Base-by-base conservation (phyloP, 345 rosid genomes). In the Crucihimalaya himalaica region DNA sequence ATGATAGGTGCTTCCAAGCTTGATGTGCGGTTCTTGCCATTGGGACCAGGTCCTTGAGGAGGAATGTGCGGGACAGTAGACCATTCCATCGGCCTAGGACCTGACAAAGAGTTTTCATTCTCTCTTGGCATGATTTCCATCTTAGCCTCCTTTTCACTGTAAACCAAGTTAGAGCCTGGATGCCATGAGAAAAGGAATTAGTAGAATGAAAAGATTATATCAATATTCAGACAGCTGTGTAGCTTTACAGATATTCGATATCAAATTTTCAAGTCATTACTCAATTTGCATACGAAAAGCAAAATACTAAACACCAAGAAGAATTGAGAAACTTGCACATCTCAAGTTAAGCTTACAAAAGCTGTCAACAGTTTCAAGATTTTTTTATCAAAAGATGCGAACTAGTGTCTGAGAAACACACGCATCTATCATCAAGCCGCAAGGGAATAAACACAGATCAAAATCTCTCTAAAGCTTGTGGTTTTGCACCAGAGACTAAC, bases 81-180 rank as follows among this genome's bases (percentile, higher is more conserved):
- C 94, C 95, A 86, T 18, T 92, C 97, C 99, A 92, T 88, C 27
- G 99, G 94, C 82, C 91, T 88, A 40, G 97, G 87, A 78, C 89
- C 96, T 45, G 82, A 63, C 76, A 92, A 75, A 74, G 92, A 85
- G 58, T 37, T 81, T 45, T 92, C 98, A 73, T 80, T 77, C 71
- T 90, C 90, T 73, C 87, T 80, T 13, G 79, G 55, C 76, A 70
- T 70, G 34, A 86, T 66, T 35, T 89, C 91, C 95, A 89, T 89
- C 82, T 79, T 75, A 55, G 53, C 61, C 40, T 76, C 60, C 28
- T 40, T 23, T 39, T 34, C 32, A 5, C 29, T 34, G 21, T 66
- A 15, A 35, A 66, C 28, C 23, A 2, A 5, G 31, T 34, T 40
- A 19, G 21, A 56, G 55, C 71, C 63, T 66, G 45, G 19, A 43